phyloP scores from a whole-genome alignment of 1,284 basidiomycete species.

The Calocybe gambosa region DNA sequence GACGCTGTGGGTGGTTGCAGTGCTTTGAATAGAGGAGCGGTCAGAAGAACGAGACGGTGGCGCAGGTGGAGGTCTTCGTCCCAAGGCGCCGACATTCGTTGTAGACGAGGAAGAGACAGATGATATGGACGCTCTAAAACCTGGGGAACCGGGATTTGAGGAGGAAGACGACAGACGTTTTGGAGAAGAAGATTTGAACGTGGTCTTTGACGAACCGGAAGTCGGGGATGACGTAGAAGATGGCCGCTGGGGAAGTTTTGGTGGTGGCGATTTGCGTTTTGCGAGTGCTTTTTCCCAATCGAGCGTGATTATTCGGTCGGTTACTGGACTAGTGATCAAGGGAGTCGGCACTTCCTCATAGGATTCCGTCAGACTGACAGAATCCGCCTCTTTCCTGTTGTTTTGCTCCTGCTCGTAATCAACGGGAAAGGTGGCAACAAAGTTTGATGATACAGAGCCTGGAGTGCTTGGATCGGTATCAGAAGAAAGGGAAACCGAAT shows the following conservation, averaged over 20 bases:
- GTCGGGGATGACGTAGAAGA: conserved; percentile 26
- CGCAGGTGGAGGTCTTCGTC: conserved; percentile 31
- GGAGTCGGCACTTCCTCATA: conserved; percentile 61
- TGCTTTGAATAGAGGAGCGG: conserved; percentile 57
- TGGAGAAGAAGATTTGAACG: conserved; percentile 16
- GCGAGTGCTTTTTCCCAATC: conserved; percentile 41
- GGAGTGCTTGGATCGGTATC: conserved; percentile 46
- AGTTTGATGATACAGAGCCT: conserved; percentile 31
- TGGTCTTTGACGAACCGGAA: conserved; percentile 15
- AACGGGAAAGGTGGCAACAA: conserved; percentile 42
- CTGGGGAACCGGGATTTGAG: conserved; percentile 22
- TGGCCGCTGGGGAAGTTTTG: conserved; percentile 51
- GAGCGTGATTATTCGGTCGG: conserved; percentile 28
- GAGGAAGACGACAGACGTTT: conserved; percentile 14
- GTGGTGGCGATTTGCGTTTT: conserved; percentile 35
- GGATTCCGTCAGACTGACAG: conserved; percentile 57
- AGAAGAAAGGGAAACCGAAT: conserved; percentile 73
- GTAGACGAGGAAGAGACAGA: conserved; percentile 26
- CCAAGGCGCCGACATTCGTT: conserved; percentile 13
- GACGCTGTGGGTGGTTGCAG: conserved; percentile 37
- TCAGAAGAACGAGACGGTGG: conserved; percentile 44
- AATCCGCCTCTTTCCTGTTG: conserved; percentile 37
- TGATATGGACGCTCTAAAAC: conserved; percentile 18
- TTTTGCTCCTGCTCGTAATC: conserved; percentile 29
- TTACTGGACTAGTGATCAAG: conserved; percentile 37